Base-by-base conservation (phyloP, 345 rosid species). In the Syzygium jambos region DNA sequence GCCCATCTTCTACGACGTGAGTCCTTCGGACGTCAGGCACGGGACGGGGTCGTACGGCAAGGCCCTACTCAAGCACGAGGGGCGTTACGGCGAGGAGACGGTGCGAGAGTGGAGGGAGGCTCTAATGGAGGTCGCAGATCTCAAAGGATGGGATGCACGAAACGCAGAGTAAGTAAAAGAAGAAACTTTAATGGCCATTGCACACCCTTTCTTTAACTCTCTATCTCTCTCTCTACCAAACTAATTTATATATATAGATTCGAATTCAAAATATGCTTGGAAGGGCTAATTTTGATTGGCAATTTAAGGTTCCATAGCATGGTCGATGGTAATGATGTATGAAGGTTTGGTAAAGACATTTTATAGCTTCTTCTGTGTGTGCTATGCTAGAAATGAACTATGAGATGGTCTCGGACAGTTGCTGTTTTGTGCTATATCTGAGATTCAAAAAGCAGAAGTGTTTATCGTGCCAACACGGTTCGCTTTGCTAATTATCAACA, bases 31-130 rank as follows among this genome's bases (percentile, higher is more conserved):
- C 21, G 41, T 63, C 77, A 14, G 1, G 77, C 77, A 6, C 0
- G 0, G 1, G 77, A 63, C 1, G 0, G 77, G 77, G 1, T 2
- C 11, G 22, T 16, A 65, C 23, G 0, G 0, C 11, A 11, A 65
- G 0, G 78, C 0, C 3, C 43, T 65, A 43, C 23, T 30, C 2
- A 0, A 0, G 78, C 43, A 65, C 78, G 6, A 65, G 78, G 1
- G 43, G 0, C 3, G 41, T 2, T 65, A 65, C 41, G 41, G 0
- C 5, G 43, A 65, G 43, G 78, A 65, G 43, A 65, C 22, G 43
- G 43, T 65, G 78, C 78, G 41, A 65, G 78, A 65, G 77, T 63
- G 41, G 77, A 61, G 7, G 11, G 41, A 63, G 77, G 77, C 77
- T 63, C 78, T 65, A 14, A 65, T 0, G 22, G 78, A 3, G 41